Percentiles rank a stretch among this genome's conserved stretches.
These are phyloP conservation scores for Penicillium silybi DNA, from an alignment of 495 filamentous ascomycete genomes.

Conservation along the genomic window DNA sequence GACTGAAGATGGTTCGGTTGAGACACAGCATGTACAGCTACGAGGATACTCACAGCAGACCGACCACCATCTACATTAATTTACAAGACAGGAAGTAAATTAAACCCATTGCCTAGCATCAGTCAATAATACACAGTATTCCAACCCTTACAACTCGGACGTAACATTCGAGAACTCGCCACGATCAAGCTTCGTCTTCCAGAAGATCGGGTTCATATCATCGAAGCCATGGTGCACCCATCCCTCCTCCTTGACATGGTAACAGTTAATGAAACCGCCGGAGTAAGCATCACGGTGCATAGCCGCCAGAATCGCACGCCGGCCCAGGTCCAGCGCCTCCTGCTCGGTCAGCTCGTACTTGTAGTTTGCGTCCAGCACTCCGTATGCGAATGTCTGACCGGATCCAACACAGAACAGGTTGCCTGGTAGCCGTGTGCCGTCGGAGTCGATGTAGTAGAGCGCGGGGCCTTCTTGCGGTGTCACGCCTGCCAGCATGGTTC, in stretches of 20 bases:
- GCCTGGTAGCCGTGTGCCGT: constrained; percentile 87
- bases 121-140: constrained; percentile 18
- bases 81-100: neutral
- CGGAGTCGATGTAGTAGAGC: constrained; percentile 98
- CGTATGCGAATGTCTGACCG: constrained; percentile 98
- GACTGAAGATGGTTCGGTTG: too few relatives aligned
- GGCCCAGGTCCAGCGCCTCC: constrained; percentile 85
- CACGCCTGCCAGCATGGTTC: constrained; percentile 95
- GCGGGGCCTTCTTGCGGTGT: constrained; percentile 95
- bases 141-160: constrained; percentile 53
- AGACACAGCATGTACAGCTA: too few relatives aligned
- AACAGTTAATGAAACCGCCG: constrained; percentile 96
- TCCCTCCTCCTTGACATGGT: constrained; percentile 96
- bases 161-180: constrained; percentile 98
- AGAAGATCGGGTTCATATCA: constrained; percentile 95
- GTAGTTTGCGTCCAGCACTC: constrained; percentile 95
- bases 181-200: constrained; percentile 97
- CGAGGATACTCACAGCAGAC: too few relatives aligned
- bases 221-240: constrained; percentile 98
- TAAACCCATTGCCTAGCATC: constrained; percentile 7
- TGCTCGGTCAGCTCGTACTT: constrained; percentile 78
- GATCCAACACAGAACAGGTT: constrained; percentile 98
- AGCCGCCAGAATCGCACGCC: constrained; percentile 89
- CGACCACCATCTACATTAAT: neutral
- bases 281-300: constrained; percentile 98